Base-by-base conservation (phyloP, 306 rosid species). In the Trifolium fragiferum region DNA sequence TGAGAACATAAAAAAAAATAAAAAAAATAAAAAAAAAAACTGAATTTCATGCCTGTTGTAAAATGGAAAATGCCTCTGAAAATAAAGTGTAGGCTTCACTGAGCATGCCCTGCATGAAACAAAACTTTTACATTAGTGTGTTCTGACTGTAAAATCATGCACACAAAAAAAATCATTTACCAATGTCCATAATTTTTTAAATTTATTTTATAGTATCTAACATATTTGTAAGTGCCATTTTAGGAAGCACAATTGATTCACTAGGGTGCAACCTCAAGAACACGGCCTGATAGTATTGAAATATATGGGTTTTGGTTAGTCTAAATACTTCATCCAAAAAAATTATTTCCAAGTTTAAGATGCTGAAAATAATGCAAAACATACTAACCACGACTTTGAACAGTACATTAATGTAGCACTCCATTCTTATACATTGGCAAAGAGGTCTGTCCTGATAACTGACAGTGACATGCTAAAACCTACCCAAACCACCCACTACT, bases 51-150 rank as follows among this genome's bases (percentile, higher is more conserved):
- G 85, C 99, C 98, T 95, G 99, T 78, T 95, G 99, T 70, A 95
- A 87, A 72, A 95, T 92, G 4, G 99, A 90, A 82, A 95, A 92
- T 23, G 99, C 99, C 85, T 95, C 99, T 0, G 98, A 84, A 84
- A 95, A 95, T 80, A 92, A 83, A 44, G 99, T 86, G 81, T 92
- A 90, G 43, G 98, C 99, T 85, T 95, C 99, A 67, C 93, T 92
- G 79, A 95, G 93, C 99, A 89, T 87, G 76, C 99, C 99, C 99
- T 95, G 87, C 79, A 81, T 66, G 41, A 86, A 58, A 73, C 64
- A 55, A 82, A 63, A 54, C 70, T 13, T 47, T 54, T 37, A 61
- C n/a, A 40, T 49, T 37, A 78, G 53, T 41, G 12, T 20, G 9
- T 18, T 47, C 13, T 60, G 4, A 60, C 32, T 8, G 40, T 27